Conservation (phyloP, 2,329 filamentous ascomycete species). For the Cyanodermella asteris region DNA sequence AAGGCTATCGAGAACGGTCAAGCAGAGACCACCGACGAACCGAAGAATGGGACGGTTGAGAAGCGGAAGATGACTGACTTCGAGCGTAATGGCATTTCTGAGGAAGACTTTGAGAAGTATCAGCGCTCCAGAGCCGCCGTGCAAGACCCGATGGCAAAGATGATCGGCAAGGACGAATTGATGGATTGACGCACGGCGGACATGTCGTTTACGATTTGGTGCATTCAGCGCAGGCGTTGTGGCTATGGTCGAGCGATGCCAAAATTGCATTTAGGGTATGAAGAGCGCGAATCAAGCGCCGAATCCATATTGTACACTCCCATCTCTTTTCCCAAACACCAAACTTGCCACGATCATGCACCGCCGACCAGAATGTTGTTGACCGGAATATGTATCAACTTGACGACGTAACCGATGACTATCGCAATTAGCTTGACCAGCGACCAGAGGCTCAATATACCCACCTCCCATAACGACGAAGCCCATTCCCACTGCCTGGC, state of each 20-base stretch:
- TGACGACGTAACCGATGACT: slow-evolving; percentile 37
- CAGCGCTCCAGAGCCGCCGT: slow-evolving; percentile 50
- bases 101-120: slow-evolving; percentile 74
- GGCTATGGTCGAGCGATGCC: too few species aligned
- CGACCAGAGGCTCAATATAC: slow-evolving; percentile 2
- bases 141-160: slow-evolving; percentile 71
- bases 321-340: neutral
- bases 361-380: slow-evolving; percentile 9
- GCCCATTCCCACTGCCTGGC: slow-evolving; percentile 36
- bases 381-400: slow-evolving; percentile 21
- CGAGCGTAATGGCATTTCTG: slow-evolving; percentile 51
- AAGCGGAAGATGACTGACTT: slow-evolving; percentile 64
- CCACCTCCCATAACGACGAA: slow-evolving; percentile 30
- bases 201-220: neutral
- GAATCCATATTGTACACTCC: too few species aligned
- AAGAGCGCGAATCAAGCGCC: too few species aligned
- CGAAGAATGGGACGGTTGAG: slow-evolving; percentile 13
- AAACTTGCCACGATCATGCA: neutral
- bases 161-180: slow-evolving; percentile 52
- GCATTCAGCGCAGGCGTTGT: slow-evolving; percentile 3
- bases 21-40: slow-evolving; percentile 9
- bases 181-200: slow-evolving; percentile 16
- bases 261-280: too few species aligned
- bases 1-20: slow-evolving; percentile 6
- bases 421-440: slow-evolving; percentile 12